Conservation (phyloP, 139 green algal species). For the Microglena sp. region DNA sequence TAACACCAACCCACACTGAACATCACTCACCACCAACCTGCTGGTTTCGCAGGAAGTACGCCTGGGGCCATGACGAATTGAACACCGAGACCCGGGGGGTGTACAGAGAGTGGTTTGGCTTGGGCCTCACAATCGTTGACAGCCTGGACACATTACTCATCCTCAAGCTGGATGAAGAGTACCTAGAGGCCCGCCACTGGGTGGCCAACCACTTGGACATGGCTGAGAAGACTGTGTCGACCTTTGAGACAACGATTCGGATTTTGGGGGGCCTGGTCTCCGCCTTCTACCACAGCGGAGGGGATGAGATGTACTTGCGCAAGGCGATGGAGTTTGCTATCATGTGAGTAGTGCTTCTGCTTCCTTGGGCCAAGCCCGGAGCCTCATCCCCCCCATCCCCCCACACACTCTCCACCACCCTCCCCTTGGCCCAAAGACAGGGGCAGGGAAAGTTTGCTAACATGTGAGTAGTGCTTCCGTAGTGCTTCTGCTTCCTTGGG, state of each 20-base stretch:
- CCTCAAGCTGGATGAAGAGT: slow-evolving; percentile 41
- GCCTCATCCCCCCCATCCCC: too few relatives aligned
- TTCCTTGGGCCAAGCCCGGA: too few relatives aligned
- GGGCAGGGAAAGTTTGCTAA: too few relatives aligned
- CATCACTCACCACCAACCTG: too few relatives aligned
- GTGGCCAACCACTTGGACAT: slow-evolving; percentile 44
- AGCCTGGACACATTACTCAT: slow-evolving; percentile 73
- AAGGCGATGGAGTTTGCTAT: slow-evolving; percentile 35
- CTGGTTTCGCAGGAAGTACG: slow-evolving; percentile 49
- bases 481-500: too few relatives aligned
- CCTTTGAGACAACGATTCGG: slow-evolving; percentile 90
- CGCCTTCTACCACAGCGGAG: slow-evolving; percentile 60
- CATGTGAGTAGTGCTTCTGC: too few relatives aligned
- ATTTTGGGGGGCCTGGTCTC: slow-evolving; percentile 81
- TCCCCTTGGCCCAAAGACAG: too few relatives aligned
- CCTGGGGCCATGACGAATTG: slow-evolving; percentile 75
- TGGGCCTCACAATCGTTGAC: slow-evolving; percentile 72
- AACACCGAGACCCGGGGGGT: slow-evolving; percentile 9
- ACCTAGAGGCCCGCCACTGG: slow-evolving; percentile 42
- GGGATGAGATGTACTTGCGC: slow-evolving; percentile 32
- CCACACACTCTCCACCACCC: too few relatives aligned
- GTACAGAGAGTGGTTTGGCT: slow-evolving; percentile 46
- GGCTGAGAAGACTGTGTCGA: background rate
- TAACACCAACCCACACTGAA: too few relatives aligned
- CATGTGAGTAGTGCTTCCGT: too few relatives aligned